Evolutionary conservation across 2,329 filamentous ascomycete species (phyloP).

Genomic region (Scedosporium apiospermum): DNA sequence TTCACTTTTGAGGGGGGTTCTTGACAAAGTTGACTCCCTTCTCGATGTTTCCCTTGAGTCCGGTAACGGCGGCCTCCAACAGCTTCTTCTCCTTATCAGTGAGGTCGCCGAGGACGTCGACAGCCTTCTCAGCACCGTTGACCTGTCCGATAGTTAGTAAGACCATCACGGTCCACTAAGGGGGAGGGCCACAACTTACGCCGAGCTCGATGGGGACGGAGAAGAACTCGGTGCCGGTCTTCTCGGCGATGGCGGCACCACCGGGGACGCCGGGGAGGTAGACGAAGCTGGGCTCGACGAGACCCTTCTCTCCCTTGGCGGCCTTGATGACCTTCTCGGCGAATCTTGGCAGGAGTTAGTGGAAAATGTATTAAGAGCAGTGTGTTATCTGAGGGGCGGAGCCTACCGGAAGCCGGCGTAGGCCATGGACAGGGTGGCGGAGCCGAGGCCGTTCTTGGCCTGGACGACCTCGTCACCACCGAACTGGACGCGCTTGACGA

Average conservation of each 20-base stretch:
- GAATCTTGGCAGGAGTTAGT: conserved; percentile 47
- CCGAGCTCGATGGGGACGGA: conserved; percentile 93
- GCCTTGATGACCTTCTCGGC: conserved; percentile 91
- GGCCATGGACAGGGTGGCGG: conserved; percentile 88
- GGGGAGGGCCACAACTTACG: conserved; percentile 45
- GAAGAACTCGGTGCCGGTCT: conserved; percentile 85
- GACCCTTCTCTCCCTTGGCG: conserved; percentile 77
- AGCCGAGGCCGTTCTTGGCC: conserved; percentile 86
- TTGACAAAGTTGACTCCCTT: conserved; percentile 88
- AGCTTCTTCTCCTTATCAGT: conserved; percentile 86
- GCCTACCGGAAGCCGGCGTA: conserved; percentile 84
- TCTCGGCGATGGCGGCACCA: conserved; percentile 76
- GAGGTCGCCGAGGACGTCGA: conserved; percentile 66
- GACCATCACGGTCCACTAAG: conserved; percentile 4
- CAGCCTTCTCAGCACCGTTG: conserved; percentile 76
- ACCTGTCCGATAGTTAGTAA: conserved; percentile 41
- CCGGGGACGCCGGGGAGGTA: conserved; percentile 86
- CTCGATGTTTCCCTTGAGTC: conserved; percentile 83
- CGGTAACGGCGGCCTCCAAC: conserved; percentile 63
- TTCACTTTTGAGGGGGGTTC: conserved; percentile 82
- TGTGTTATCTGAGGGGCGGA: not conserved
- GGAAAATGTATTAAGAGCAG: not conserved
- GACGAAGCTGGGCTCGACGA: conserved; percentile 91
- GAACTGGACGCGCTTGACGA: conserved; percentile 94
- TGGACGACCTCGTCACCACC: conserved; percentile 95